Evolutionary conservation across 2,329 filamentous ascomycete species (phyloP), one percentile per base, ranked within the genome.

Genomic region (Ophiostoma angusticollis): DNA sequence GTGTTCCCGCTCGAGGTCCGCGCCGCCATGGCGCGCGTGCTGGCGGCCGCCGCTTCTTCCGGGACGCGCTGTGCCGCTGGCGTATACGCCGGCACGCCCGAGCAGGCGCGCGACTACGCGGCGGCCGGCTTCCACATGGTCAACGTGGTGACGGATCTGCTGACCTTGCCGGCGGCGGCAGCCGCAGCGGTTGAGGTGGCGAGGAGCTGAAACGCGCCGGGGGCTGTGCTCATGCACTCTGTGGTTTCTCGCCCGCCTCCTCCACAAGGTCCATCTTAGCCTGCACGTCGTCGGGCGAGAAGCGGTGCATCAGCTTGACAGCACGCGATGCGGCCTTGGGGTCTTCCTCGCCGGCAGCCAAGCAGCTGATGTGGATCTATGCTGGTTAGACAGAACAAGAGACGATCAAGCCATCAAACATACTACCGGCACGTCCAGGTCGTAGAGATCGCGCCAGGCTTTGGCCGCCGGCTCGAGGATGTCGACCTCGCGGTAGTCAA

Each of bases 351-450:
- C 62, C 61, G 1, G 64, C 56, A 7, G 57, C 59, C 9, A 62
- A 60, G 48, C 72, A 78, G 60, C 75, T 77, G 44, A 87, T 64
- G 43, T 77, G 72, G 46, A 76, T 73, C 72, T 76, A 37, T 17
- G n/a, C 2, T 5, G 5, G 27, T 38, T 31, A 35, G 35, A 5
- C n/a, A 6, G 9, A 23, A 14, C 11, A 4, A 22, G 7, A 16
- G 14, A n/a, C 4, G 12, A 8, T 7, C 5, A 30, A 6, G 1
- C 23, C 24, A 57, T 6, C 2, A 21, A 27, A 29, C 2, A 2
- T 9, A 87, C 82, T 52, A 87, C 83, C 0, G 83, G 83, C 7
- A 84, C 82, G 49, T 89, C 83, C 54, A 86, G 84, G 42, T 86
- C 82, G 54, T 89, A 89, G 1, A 85, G 52, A 35, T 78, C 67